Evolutionary conservation across 140 eudicot genomes (phyloP), one percentile per base, ranked within the genome.

Genomic region (Cichorium intybus): DNA sequence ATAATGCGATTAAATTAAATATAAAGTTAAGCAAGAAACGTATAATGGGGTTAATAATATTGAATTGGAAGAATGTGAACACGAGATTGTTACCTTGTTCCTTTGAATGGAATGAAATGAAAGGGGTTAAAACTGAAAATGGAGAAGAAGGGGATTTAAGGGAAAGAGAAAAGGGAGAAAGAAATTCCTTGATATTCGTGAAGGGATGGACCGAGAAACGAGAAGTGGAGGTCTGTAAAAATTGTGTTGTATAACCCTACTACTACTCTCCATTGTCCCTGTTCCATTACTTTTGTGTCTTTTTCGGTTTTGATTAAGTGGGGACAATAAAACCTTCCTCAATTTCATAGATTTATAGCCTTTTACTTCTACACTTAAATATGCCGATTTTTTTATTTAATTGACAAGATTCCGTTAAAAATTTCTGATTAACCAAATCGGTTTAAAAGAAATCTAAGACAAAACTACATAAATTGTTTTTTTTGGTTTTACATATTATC

Each of bases 131-230:
- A 62, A 45, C 2, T 7, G 26, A 17, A 17, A 68, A 41, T 68
- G 66, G 47, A 28, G 66, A 57, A 68, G 51, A 35, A 6, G 31
- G 60, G 45, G 15, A 7, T 58, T 45, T 7, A 54, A 15, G 6
- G 46, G 47, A 45, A 58, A 17, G 29, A 59, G 61, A 56, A 55
- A 21, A 46, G 60, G 57, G 37, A 56, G 10, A n/a, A 39, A 6
- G 64, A 54, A 43, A 61, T 46, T 35, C 51, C 76, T 87, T 69
- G 86, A 76, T 71, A 56, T 14, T 68, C 73, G 86, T 66, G 85
- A 70, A 33, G 12, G 79, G 61, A 67, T 79, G 85, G 85, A 73
- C 75, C 81, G 80, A 77, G 79, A 75, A 78, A 77, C 76, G 78
- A 81, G 56, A 26, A 41, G 23, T 18, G 52, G 52, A 39, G 46